Evolutionary conservation across 2,329 filamentous ascomycete species (phyloP), one percentile per base, ranked within the genome.

Genomic region (Harringtonia lauricola): DNA sequence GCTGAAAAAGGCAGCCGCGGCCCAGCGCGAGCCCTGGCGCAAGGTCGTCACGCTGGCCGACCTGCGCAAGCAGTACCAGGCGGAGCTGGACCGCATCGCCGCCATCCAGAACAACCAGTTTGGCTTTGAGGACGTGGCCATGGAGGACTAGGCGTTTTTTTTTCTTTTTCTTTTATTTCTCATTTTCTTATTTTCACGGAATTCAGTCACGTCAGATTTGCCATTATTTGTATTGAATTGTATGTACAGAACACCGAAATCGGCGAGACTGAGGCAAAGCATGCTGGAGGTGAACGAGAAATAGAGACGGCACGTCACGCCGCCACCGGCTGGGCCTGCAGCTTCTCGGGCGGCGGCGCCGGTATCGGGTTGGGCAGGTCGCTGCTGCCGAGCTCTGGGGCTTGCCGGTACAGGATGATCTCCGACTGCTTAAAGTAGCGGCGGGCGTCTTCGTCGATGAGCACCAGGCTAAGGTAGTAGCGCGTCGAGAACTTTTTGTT

Each of bases 401-500:
- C 72, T 61, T 96, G 92, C 52, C 92, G 81, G 69, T 85, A 96
- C 42, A 98, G 80, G 46, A 95, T 89, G 60, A 98, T 98, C 67
- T 98, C 92, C 42, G 88, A 95, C 64, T 98, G 92, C 65, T 98
- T 98, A 69, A 98, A 98, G 68, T 98, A 98, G 56, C 92, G 80
- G 56, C 92, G 81, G 40, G 92, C 92, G 63, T 98, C 92, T 89
- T 95, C 89, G 58, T 95, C 89, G 54, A 95, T 95, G 53, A 95
- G 74, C 19, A 98, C 92, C 49, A 98, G 68, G 60, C 89, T 95
- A 50, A 98, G 76, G 66, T 98, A 98, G 67, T 98, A 98, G 57
- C 92, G 76, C 31, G 90, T 96, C 22, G 90, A 96, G 65, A 95
- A 98, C 68, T 98, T 98, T 74, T 98, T 98, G 76, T 98, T 98